These are phyloP conservation scores for Irpex sp. DNA, from an alignment of 1,284 basidiomycete species.

Conservation along the genomic window DNA sequence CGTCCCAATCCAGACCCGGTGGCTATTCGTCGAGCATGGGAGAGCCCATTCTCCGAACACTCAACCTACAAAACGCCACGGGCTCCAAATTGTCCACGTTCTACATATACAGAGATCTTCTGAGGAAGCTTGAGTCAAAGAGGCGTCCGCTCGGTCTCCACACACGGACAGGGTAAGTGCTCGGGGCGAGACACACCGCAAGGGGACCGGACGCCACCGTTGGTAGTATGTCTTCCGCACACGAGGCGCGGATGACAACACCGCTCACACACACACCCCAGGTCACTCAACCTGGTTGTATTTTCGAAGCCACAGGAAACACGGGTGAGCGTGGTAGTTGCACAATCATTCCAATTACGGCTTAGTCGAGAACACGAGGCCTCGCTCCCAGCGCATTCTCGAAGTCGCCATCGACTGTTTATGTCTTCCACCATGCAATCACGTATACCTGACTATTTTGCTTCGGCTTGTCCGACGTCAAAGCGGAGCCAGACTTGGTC, in stretches of 20 bases:
- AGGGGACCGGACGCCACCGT: background rate
- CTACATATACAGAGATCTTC: background rate
- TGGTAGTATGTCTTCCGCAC: background rate
- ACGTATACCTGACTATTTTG: background rate
- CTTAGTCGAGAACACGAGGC: background rate
- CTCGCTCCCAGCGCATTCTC: background rate
- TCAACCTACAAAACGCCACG: background rate
- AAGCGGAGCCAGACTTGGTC: background rate
- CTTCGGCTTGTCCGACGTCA: background rate
- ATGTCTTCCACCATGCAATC: background rate
- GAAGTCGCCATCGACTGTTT: background rate
- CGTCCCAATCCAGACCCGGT: background rate
- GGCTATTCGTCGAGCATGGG: background rate
- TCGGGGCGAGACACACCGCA: background rate
- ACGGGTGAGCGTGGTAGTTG: background rate
- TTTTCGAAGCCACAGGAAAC: background rate
- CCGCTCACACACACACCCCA: background rate
- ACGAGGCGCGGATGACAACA: background rate
- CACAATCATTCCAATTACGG: background rate
- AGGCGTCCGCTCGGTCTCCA: background rate
- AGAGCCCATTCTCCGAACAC: background rate
- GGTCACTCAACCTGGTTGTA: background rate
- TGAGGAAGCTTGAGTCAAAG: constrained; percentile 1
- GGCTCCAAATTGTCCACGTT: background rate
- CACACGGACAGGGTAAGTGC: background rate